Percentiles rank a stretch among this genome's conserved stretches.
Conservation (phyloP, 2,329 filamentous ascomycete species). For the Aspergillus caelatus region DNA sequence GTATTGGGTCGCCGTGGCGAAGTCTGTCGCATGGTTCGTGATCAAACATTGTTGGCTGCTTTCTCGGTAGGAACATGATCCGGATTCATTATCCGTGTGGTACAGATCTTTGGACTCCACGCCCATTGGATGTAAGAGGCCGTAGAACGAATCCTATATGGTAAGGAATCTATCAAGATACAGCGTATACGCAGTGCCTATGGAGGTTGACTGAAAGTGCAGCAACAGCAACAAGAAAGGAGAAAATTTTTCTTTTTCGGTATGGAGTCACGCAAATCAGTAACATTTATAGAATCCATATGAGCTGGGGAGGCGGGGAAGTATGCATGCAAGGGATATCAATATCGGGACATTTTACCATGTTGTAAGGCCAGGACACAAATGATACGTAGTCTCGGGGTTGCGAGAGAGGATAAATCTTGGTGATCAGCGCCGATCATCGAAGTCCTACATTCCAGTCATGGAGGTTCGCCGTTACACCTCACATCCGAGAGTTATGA, state of each 20-base stretch:
- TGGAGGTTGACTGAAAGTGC: neutral
- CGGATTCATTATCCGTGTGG: conserved; percentile 17
- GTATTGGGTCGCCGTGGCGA: conserved; percentile 8
- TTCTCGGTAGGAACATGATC: conserved; percentile 11
- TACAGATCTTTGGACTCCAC: conserved; percentile 18
- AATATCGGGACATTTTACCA: conserved; percentile 2
- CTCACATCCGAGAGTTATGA: neutral
- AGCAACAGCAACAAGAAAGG: neutral
- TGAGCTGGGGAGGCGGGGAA: neutral
- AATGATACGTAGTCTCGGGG: neutral
- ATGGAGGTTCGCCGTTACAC: neutral
- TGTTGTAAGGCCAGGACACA: neutral
- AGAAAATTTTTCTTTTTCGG: neutral
- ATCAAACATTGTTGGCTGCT: conserved; percentile 14
- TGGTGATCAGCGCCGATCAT: conserved; percentile 1
- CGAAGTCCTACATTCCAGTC: neutral
- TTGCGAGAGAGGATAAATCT: neutral
- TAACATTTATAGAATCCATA: neutral
- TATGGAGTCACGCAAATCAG: neutral
- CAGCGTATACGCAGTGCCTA: neutral
- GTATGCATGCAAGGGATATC: neutral
- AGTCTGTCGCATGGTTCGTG: conserved; percentile 1
- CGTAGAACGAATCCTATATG: neutral
- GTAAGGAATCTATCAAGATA: neutral
- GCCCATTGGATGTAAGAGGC: conserved; percentile 17